phyloP scores from a whole-genome alignment of 2,329 filamentous ascomycete genomes.

The Trichoderma semiorbis region DNA sequence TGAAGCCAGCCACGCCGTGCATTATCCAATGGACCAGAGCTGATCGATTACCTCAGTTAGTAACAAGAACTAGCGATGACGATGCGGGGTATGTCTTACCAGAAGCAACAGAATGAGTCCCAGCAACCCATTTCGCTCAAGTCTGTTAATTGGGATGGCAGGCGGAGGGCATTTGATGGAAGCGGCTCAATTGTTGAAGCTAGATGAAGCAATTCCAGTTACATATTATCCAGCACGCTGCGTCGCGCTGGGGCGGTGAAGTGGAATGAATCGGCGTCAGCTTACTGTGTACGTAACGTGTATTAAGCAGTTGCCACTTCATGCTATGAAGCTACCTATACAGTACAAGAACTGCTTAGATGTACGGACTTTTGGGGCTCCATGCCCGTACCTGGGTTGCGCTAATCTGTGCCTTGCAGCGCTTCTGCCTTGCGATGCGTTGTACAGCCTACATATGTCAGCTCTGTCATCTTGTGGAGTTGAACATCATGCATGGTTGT shows the following conservation, averaged over 20 bases:
- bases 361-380: neutral
- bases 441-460: neutral
- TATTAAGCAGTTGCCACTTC: neutral
- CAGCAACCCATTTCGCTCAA: neutral
- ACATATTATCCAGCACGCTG: neutral
- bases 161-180: neutral
- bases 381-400: neutral
- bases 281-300: neutral
- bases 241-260: neutral
- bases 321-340: neutral
- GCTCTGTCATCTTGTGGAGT: neutral
- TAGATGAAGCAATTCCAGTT: neutral
- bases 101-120: conserved; percentile 9
- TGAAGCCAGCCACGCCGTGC: neutral
- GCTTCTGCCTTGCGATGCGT: neutral
- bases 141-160: neutral
- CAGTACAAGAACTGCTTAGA: neutral
- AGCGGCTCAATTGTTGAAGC: neutral
- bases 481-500: neutral
- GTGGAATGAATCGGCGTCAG: neutral
- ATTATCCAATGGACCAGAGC: neutral
- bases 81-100: neutral
- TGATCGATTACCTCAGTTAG: neutral
- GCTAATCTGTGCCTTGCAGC: neutral
- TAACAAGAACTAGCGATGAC: neutral